Conservation (phyloP, 345 rosid genomes). For the Linum lewisii region DNA sequence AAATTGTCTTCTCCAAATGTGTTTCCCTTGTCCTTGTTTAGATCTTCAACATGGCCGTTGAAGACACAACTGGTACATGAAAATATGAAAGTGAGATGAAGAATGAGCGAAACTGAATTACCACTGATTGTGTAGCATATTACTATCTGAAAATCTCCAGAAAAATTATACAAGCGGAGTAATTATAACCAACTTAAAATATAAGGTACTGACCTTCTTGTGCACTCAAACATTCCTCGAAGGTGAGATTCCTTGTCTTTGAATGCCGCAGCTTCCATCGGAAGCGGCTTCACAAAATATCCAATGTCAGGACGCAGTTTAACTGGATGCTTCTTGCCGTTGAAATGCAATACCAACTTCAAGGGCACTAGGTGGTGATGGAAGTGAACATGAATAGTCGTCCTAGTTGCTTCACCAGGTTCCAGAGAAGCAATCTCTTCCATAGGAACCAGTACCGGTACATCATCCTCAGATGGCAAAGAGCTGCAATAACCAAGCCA, state of each 20-base stretch:
- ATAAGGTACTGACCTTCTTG: conserved; percentile 50
- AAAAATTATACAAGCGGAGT: too few species aligned
- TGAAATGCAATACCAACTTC: conserved; percentile 46
- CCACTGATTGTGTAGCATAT: too few species aligned
- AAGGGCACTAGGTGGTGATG: conserved; percentile 86
- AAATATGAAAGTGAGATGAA: background rate
- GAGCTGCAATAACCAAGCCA: conserved; percentile 35
- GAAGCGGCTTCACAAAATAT: conserved; percentile 80
- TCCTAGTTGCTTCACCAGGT: conserved; percentile 47
- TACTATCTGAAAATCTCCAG: too few species aligned
- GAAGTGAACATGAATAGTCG: conserved; percentile 68
- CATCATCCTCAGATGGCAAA: conserved; percentile 27
- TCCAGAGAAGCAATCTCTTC: conserved; percentile 57
- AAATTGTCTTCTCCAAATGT: conserved; percentile 45
- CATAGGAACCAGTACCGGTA: conserved; percentile 58
- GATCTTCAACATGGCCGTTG: conserved; percentile 49
- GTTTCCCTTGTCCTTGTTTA: conserved; percentile 37
- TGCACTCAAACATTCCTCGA: conserved; percentile 86
- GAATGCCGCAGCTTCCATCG: conserved; percentile 50
- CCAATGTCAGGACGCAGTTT: conserved; percentile 94
- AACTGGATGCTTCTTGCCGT: conserved; percentile 54
- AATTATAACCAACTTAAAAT: background rate
- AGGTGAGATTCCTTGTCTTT: conserved; percentile 51
- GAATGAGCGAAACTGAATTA: too few species aligned
- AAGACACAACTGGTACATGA: conserved; percentile 50